These are phyloP conservation scores for Mycena vulgaris DNA, from an alignment of 768 basidiomycete species.

Conservation along the genomic window DNA sequence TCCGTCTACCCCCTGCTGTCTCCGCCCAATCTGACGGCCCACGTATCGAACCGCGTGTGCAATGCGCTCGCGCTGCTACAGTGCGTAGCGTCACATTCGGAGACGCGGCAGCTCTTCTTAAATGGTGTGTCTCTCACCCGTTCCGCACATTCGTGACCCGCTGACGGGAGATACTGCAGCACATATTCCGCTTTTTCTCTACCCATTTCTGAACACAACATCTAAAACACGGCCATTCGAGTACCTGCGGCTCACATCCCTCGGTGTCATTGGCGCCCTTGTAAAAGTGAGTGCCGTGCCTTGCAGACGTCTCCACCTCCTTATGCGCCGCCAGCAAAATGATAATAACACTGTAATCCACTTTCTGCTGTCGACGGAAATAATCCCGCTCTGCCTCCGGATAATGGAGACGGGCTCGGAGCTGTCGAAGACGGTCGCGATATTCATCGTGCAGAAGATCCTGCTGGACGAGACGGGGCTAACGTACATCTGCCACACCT, in stretches of 20 bases:
- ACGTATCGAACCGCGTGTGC: conserved; percentile 98
- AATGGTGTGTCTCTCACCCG: conserved; percentile 72
- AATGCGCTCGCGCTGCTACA: conserved; percentile 98
- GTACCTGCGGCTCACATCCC: conserved; percentile 97
- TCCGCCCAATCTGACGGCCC: conserved; percentile 96
- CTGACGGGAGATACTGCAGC: conserved; percentile 81
- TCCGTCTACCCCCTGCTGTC: conserved; percentile 97
- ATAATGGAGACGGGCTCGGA: conserved; percentile 99
- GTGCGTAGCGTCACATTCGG: conserved; percentile 97
- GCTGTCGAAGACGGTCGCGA: conserved; percentile 98
- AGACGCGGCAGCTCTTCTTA: conserved; percentile 95
- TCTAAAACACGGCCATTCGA: conserved; percentile 99
- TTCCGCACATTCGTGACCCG: conserved; percentile 44
- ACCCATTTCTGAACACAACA: conserved; percentile 98
- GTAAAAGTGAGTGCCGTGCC: conserved; percentile 80
- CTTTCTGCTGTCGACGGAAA: conserved; percentile 98
- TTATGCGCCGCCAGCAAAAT: conserved; percentile 80
- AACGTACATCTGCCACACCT: conserved; percentile 99
- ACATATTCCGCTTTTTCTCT: conserved; percentile 98
- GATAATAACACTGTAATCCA: conserved; percentile 99
- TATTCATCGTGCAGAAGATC: conserved; percentile 99
- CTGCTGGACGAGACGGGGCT: conserved; percentile 97
- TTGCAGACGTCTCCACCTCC: neutral
- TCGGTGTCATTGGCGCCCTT: conserved; percentile 99
- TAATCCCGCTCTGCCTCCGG: conserved; percentile 98